Evolutionary conservation across 805 yeast species (phyloP), one percentile per base, ranked within the genome.

Genomic region (Candida saitoana): DNA sequence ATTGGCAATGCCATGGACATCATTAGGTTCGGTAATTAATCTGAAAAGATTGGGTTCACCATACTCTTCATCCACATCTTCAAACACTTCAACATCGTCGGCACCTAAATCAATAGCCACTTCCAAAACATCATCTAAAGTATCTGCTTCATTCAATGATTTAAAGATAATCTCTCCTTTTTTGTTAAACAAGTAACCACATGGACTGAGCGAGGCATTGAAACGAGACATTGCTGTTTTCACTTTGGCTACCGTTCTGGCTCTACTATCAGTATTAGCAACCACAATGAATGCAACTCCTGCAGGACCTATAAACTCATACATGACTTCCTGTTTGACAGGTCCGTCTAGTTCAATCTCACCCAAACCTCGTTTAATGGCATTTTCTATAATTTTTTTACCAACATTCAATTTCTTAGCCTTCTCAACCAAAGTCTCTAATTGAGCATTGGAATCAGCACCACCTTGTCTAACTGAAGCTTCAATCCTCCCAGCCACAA

Each of bases 231-330:
- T 80, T 3, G 86, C 82, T 6, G 84, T 80, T 54, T 90, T 78
- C 6, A 93, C 82, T 38, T 74, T 73, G 12, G 86, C 83, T 27
- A 88, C 76, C 0, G 96, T 82, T 39, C 98, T 71, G 45, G 84
- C 80, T 60, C 85, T 87, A 62, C 88, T 91, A 57, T 91, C 96
- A 0, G 98, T 91, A 38, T 81, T 71, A 0, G 96, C 90, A 54
- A 88, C 96, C 3, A 91, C 80, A 3, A 91, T 76, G 36, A 89
- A 71, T 0, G 96, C 86, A 2, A 87, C 87, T 2, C 96, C 96
- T 1, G 90, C 95, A 0, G 96, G 96, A 0, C 91, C 97, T 60
- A 89, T 70, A 12, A 93, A 96, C 59, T 93, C 98, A 62, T 90
- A 93, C 8, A 76, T 59, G 22, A 82, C 86, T 11, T 65, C 74